These are phyloP conservation scores for Pseudogymnoascus sp. DNA, from an alignment of 2,329 filamentous ascomycete species.

Conservation along the genomic window DNA sequence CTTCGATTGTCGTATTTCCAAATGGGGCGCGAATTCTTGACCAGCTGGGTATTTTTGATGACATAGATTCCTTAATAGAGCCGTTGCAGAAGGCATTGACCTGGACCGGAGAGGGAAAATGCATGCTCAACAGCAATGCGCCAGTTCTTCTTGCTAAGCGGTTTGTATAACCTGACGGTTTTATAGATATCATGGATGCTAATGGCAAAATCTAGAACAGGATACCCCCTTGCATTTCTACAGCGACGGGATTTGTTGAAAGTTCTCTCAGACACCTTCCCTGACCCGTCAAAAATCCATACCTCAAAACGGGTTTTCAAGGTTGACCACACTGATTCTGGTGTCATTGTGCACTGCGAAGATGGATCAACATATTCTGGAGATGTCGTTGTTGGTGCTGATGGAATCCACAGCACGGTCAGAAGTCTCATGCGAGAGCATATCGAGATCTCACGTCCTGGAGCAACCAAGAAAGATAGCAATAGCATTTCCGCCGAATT, in stretches of 20 bases:
- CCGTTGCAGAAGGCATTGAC: constrained; percentile 7
- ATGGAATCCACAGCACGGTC: constrained; percentile 21
- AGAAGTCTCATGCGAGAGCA: not conserved
- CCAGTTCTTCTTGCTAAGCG: constrained; percentile 12
- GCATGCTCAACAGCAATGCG: constrained; percentile 20
- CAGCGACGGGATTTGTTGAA: constrained; percentile 2
- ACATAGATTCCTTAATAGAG: constrained; percentile 8
- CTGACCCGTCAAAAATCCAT: constrained; percentile 18
- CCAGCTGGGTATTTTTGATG: constrained; percentile 38
- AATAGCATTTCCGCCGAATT: constrained; percentile 21
- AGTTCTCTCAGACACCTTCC: constrained; percentile 15
- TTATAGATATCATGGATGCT: not conserved
- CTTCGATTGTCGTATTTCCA: constrained; percentile 37
- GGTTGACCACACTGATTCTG: constrained; percentile 3
- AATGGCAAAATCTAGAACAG: constrained; percentile 14
- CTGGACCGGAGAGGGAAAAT: constrained; percentile 12
- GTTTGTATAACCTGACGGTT: constrained; percentile 6
- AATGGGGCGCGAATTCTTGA: constrained; percentile 40
- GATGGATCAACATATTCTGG: constrained; percentile 19
- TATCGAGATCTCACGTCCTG: not conserved
- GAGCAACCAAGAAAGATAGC: constrained; percentile 8
- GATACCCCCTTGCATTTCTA: constrained; percentile 16
- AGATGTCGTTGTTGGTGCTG: constrained; percentile 22
- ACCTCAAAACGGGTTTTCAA: constrained; percentile 14
- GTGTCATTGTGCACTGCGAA: constrained; percentile 16